Evolutionary conservation across 805 yeast species (phyloP).

Genomic region (Candida tammaniensis): DNA sequence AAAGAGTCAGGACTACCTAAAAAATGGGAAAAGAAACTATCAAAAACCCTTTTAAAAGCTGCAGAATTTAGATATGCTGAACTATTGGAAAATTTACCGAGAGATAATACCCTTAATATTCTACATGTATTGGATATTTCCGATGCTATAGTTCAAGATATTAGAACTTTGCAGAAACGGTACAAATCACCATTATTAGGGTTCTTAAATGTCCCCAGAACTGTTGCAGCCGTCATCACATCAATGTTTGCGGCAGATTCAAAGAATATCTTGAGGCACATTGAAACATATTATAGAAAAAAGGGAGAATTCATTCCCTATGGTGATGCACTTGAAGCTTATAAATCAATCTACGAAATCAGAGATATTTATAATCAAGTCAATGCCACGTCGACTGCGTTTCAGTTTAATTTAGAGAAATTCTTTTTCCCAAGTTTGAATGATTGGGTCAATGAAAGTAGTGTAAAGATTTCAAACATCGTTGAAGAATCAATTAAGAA

Average conservation of each 20-base stretch:
- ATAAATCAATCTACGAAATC: constrained; percentile 50
- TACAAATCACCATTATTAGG: constrained; percentile 64
- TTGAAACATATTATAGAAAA: constrained; percentile 38
- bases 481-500: constrained; percentile 53
- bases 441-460: constrained; percentile 43
- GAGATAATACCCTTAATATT: constrained; percentile 50
- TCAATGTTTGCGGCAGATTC: constrained; percentile 55
- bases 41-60: constrained; percentile 31
- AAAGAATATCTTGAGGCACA: constrained; percentile 47
- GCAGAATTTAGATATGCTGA: constrained; percentile 40
- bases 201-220: constrained; percentile 48
- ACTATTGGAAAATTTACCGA: constrained; percentile 50
- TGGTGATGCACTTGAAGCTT: constrained; percentile 57
- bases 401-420: constrained; percentile 55
- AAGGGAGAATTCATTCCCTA: constrained; percentile 39
- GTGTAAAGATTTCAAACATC: constrained; percentile 43
- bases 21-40: constrained; percentile 44
- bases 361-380: constrained; percentile 52
- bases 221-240: constrained; percentile 47
- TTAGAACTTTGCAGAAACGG: constrained; percentile 53
- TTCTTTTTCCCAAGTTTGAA: constrained; percentile 44
- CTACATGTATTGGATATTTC: constrained; percentile 57
- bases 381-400: constrained; percentile 32
- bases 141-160: constrained; percentile 48
- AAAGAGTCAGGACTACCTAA: constrained; percentile 36